Conservation (phyloP, 148 eudicot genomes). For the Camellia sinensis region DNA sequence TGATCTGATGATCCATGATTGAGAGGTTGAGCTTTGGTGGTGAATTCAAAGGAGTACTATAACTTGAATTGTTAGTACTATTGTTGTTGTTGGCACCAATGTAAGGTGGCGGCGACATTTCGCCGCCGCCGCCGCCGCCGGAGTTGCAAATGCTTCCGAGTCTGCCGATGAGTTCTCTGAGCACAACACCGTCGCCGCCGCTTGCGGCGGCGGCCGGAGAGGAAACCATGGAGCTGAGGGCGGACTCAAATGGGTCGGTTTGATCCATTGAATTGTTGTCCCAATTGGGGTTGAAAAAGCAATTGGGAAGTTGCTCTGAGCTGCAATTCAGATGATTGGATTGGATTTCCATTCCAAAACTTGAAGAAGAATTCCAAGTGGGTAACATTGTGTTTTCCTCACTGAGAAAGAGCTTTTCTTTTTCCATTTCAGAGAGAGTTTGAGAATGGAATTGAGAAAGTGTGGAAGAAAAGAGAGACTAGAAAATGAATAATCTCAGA, state of each 20-base stretch:
- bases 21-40: conserved; percentile 62
- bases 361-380: conserved; percentile 15
- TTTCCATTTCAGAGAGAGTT: conserved; percentile 9
- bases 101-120: conserved; percentile 32
- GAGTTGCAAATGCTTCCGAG: conserved; percentile 73
- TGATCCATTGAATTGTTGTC: conserved; percentile 49
- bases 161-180: conserved; percentile 74
- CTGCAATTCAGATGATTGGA: conserved; percentile 31
- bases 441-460: too few species aligned
- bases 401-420: conserved; percentile 2
- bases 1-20: conserved; percentile 27
- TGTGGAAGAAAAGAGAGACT: too few species aligned
- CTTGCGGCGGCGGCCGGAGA: conserved; percentile 48
- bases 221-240: conserved; percentile 63
- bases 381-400: conserved; percentile 10
- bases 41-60: conserved; percentile 73
- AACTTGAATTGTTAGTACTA: conserved; percentile 59
- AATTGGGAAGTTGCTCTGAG: conserved; percentile 27
- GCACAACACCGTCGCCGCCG: conserved; percentile 37
- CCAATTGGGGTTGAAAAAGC: conserved; percentile 54
- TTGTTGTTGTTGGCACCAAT: conserved; percentile 25
- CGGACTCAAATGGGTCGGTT: conserved; percentile 71
- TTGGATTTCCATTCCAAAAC: conserved; percentile 20
- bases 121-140: conserved; percentile 13
- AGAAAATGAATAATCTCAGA: background rate